Conservation (phyloP, 2,329 filamentous ascomycete genomes). For the Emericellopsis atlantica region DNA sequence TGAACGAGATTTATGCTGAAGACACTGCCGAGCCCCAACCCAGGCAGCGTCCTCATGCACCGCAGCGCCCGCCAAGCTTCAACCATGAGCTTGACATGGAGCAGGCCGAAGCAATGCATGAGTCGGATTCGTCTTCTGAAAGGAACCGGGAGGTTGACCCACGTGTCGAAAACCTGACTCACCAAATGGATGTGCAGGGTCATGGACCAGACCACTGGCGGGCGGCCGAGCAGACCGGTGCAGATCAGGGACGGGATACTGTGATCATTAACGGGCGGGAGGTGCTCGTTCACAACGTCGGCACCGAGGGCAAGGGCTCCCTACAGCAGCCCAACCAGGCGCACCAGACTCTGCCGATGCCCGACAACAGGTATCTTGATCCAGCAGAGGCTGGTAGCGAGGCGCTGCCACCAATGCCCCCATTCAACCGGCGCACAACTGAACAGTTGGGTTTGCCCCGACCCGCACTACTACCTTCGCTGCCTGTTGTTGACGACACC, state of each 20-base stretch:
- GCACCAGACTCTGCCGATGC: constrained; percentile 9
- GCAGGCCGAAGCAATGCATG: constrained; percentile 35
- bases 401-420: constrained; percentile 44
- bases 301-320: constrained; percentile 51
- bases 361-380: constrained; percentile 19
- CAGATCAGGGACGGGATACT: constrained; percentile 58
- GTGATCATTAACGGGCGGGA: constrained; percentile 56
- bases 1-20: constrained; percentile 49
- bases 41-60: constrained; percentile 8
- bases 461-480: constrained; percentile 55
- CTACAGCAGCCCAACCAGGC: constrained; percentile 28
- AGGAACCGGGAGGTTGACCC: constrained; percentile 12
- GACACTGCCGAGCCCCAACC: constrained; percentile 12
- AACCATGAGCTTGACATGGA: constrained; percentile 48
- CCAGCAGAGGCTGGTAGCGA: constrained; percentile 25
- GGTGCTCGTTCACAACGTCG: constrained; percentile 52
- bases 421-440: constrained; percentile 46
- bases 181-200: constrained; percentile 67
- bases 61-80: constrained; percentile 39
- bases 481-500: constrained; percentile 62
- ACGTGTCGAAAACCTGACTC: constrained; percentile 44
- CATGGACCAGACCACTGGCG: constrained; percentile 68
- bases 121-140: constrained; percentile 4
- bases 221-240: constrained; percentile 44
- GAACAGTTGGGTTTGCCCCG: constrained; percentile 56